Evolutionary conservation across 148 eudicot species (phyloP).

Genomic region (Silene uniflora): DNA sequence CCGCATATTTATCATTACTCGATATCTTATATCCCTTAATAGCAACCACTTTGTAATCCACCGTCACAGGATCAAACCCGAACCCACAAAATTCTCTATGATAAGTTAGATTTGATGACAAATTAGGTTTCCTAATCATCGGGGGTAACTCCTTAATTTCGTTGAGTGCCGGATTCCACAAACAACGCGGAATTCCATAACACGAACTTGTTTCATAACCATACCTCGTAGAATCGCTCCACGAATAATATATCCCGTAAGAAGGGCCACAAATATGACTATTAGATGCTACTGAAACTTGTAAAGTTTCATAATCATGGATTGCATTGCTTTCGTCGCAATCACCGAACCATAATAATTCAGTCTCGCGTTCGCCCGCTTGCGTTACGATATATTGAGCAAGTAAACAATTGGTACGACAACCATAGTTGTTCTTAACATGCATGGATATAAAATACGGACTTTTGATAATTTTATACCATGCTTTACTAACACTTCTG

Average conservation of each 20-base stretch:
- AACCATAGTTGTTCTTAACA: background rate
- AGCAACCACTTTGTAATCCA: conserved; percentile 15
- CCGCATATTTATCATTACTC: background rate
- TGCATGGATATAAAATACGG: background rate
- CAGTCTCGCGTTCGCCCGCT: background rate
- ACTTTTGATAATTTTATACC: background rate
- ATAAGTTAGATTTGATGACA: background rate
- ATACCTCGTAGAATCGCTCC: background rate
- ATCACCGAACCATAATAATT: background rate
- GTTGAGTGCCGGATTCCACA: conserved; percentile 11
- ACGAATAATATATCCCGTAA: conserved; percentile 7
- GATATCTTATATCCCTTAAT: background rate
- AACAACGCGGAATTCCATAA: background rate
- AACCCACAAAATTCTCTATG: background rate
- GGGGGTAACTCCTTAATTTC: background rate
- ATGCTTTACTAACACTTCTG: background rate
- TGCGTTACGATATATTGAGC: background rate
- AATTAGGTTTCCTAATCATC: background rate
- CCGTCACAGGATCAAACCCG: background rate
- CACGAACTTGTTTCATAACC: too few relatives aligned
- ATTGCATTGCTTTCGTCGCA: background rate
- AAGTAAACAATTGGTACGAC: background rate
- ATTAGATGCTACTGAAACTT: too few relatives aligned
- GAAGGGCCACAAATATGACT: conserved; percentile 11
- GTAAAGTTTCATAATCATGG: too few relatives aligned